phyloP scores from a whole-genome alignment of 1,139 yeast species.

The Taphrina flavorubra region DNA sequence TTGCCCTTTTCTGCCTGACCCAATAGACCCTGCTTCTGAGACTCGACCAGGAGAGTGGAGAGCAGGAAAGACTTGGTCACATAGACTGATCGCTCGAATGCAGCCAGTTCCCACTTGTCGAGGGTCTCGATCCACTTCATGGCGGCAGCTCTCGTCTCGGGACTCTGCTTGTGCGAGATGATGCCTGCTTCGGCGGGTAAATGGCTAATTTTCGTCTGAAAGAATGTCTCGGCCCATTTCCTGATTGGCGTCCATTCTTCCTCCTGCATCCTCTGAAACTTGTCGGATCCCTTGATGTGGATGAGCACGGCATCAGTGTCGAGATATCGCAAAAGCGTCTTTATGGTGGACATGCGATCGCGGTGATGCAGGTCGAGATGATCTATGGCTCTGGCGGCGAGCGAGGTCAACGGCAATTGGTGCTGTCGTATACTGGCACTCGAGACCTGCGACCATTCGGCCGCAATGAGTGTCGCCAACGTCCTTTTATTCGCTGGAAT shows the following conservation, averaged over 20 bases:
- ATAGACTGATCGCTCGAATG: slow-evolving; percentile 84
- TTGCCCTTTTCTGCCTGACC: neutral
- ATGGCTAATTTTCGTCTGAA: slow-evolving; percentile 61
- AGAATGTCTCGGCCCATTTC: slow-evolving; percentile 66
- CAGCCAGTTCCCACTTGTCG: slow-evolving; percentile 77
- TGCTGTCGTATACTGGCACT: slow-evolving; percentile 76
- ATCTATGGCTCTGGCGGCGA: slow-evolving; percentile 86
- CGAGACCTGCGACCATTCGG: slow-evolving; percentile 86
- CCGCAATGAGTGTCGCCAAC: slow-evolving; percentile 75
- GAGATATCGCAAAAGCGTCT: slow-evolving; percentile 67
- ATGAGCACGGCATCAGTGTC: slow-evolving; percentile 93
- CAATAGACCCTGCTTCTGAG: slow-evolving; percentile 39
- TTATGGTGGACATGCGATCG: slow-evolving; percentile 39
- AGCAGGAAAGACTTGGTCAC: slow-evolving; percentile 84
- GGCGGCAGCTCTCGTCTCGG: slow-evolving; percentile 67
- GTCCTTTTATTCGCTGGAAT: slow-evolving; percentile 66
- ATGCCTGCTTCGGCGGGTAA: slow-evolving; percentile 83
- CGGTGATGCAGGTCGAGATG: slow-evolving; percentile 47
- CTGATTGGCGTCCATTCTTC: slow-evolving; percentile 77
- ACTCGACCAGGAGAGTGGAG: slow-evolving; percentile 55
- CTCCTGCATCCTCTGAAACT: slow-evolving; percentile 75
- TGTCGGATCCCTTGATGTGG: slow-evolving; percentile 84
- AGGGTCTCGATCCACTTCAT: slow-evolving; percentile 67
- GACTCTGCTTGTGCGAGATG: slow-evolving; percentile 75
- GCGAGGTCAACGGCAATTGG: slow-evolving; percentile 82